These are phyloP conservation scores for Yamadazyma ubonensis DNA, from an alignment of 805 yeast genomes.

Conservation along the genomic window DNA sequence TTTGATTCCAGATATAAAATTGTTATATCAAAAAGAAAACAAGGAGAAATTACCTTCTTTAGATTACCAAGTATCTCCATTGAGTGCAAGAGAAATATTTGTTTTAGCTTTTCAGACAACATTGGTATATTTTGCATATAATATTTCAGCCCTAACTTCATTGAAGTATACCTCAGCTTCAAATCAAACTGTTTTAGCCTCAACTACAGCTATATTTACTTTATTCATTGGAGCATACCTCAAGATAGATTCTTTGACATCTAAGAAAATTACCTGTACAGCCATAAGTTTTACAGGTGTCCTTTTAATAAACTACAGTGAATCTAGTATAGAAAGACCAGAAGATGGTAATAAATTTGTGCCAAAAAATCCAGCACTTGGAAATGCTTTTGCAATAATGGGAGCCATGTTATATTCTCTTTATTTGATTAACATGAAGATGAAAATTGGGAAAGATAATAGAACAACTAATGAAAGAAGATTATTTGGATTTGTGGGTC, in stretches of 20 bases:
- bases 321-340: slow-evolving; percentile 18
- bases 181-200: slow-evolving; percentile 50
- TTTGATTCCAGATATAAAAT: slow-evolving; percentile 40
- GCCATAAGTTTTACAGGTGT: slow-evolving; percentile 48
- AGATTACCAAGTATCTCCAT: no score
- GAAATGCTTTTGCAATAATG: slow-evolving; percentile 44
- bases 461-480: slow-evolving; percentile 45
- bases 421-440: slow-evolving; percentile 43
- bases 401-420: slow-evolving; percentile 50
- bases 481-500: slow-evolving; percentile 49
- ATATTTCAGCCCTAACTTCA: slow-evolving; percentile 40
- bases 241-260: slow-evolving; percentile 42
- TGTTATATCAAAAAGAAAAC: no score
- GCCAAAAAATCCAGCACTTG: slow-evolving; percentile 42
- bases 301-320: slow-evolving; percentile 41
- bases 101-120: slow-evolving; percentile 40
- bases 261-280: slow-evolving; percentile 44
- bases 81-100: slow-evolving; percentile 30
- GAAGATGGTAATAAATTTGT: slow-evolving; percentile 24
- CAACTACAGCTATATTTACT: slow-evolving; percentile 53
- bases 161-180: slow-evolving; percentile 53
- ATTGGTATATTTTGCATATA: slow-evolving; percentile 41
- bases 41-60: no score
- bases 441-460: slow-evolving; percentile 44
- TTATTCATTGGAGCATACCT: slow-evolving; percentile 42